phyloP scores from a whole-genome alignment of 2,329 filamentous ascomycete genomes.

The Endocalyx cinctus region DNA sequence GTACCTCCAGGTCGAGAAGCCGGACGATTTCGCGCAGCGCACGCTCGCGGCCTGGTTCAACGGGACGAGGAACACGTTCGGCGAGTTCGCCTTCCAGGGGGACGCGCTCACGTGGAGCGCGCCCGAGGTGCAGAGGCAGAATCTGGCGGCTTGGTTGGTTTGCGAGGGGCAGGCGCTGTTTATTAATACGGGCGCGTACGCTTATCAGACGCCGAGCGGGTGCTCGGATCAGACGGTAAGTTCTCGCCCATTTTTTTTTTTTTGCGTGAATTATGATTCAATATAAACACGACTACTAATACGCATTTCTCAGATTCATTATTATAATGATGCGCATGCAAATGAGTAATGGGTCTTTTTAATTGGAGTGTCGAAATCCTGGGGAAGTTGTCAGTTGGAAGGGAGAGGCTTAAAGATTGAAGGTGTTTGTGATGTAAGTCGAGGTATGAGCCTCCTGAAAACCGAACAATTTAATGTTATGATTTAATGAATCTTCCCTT shows the following conservation, averaged over 20 bases:
- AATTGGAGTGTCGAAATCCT: too few relatives aligned
- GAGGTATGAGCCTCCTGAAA: too few relatives aligned
- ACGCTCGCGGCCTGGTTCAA: slow-evolving; percentile 49
- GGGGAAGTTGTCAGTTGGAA: too few relatives aligned
- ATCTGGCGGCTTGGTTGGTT: slow-evolving; percentile 55
- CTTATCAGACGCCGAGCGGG: slow-evolving; percentile 51
- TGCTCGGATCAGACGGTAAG: slow-evolving; percentile 56
- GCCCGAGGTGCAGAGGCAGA: slow-evolving; percentile 44
- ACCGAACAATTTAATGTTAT: too few relatives aligned
- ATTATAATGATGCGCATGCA: slow-evolving; percentile 34
- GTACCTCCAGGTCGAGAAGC: slow-evolving; percentile 44
- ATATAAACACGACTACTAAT: too few relatives aligned
- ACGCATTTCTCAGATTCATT: slow-evolving; percentile 34
- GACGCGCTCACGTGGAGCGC: slow-evolving; percentile 53
- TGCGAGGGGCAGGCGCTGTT: slow-evolving; percentile 48
- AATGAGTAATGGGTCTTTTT: too few relatives aligned
- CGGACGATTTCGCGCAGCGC: slow-evolving; percentile 40
- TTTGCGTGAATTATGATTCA: slow-evolving; percentile 4
- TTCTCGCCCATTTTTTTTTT: slow-evolving; percentile 4
- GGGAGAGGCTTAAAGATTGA: too few relatives aligned
- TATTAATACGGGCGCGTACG: slow-evolving; percentile 56
- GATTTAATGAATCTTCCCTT: too few relatives aligned
- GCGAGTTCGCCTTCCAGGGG: slow-evolving; percentile 53
- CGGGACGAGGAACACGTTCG: slow-evolving; percentile 46
- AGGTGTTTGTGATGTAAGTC: too few relatives aligned